Base-by-base conservation (phyloP, 2,329 filamentous ascomycete species). In the Corniculantispora saksenae region DNA sequence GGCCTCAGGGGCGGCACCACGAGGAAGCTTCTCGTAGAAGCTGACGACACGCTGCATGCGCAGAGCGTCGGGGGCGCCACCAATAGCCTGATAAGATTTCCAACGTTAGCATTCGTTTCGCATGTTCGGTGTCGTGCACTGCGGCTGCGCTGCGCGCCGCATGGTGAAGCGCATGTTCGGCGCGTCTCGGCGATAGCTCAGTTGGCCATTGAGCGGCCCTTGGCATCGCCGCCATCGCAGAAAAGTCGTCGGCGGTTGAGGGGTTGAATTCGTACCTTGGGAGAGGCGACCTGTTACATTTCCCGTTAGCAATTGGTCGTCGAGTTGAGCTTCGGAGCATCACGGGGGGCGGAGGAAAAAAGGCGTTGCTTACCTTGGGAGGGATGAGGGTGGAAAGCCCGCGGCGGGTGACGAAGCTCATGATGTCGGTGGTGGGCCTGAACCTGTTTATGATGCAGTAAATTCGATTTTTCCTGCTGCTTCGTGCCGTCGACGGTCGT, bases 11-110 rank as follows among this genome's bases (percentile, higher is more conserved):
- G 94, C 94, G 72, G 92, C 81, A 74, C 95, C 96, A 77, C 94
- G 93, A 78, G 96, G 95, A 67, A 99, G 93, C 82, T 94, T 96
- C 85, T 96, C 93, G 88, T 99, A 99, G 88, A 99, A 98, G 84
- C 87, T 92, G 81, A 98, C 94, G 74, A 99, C 93, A 76, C 94
- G 92, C 81, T 97, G 91, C 95, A 99, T 98, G 80, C 94, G 93
- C 77, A 93, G 88, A 78, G 95, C 95, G 89, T 98, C 94, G 78
- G 94, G 92, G 73, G 94, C 93, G 78, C 91, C 91, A 77, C 95
- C 94, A 78, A 99, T 93, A 74, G 92, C 94, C 95, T 98, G 79
- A 29, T 32, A 3, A 17, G 10, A 29, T 57, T 27, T 15, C 53
- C 25, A 29, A 15, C 35, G 63, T 65, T 32, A 65, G 63, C 50